These are phyloP conservation scores for Zygosaccharomyces sapae DNA, from an alignment of 1,139 yeast species.

Conservation along the genomic window DNA sequence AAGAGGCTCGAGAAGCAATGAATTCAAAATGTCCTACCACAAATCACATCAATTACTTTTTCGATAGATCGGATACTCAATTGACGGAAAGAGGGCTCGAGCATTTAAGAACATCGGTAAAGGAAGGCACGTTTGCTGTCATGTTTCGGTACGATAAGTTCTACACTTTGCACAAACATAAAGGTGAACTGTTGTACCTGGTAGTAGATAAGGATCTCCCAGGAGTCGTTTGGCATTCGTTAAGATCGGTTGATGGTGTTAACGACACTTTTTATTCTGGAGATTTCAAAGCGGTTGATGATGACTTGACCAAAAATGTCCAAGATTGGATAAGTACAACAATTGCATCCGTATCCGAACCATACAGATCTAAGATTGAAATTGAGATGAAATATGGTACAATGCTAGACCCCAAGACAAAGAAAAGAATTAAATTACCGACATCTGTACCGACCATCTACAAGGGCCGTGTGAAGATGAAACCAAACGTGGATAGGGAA, in stretches of 20 bases:
- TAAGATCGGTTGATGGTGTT: slow-evolving; percentile 60
- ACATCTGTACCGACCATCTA: not conserved
- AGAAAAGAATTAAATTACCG: not conserved
- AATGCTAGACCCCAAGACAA: slow-evolving; percentile 2
- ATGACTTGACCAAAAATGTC: not conserved
- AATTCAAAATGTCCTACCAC: slow-evolving; percentile 32
- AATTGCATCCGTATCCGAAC: not conserved
- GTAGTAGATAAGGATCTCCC: slow-evolving; percentile 56
- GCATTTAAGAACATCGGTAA: slow-evolving; percentile 42
- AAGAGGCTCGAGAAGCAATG: slow-evolving; percentile 43
- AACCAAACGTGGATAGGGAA: slow-evolving; percentile 1
- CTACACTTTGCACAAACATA: slow-evolving; percentile 57
- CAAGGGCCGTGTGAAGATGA: slow-evolving; percentile 2
- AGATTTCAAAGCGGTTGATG: slow-evolving; percentile 38
- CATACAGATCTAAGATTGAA: slow-evolving; percentile 4
- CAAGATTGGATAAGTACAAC: slow-evolving; percentile 2
- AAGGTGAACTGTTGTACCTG: slow-evolving; percentile 51
- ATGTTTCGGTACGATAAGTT: slow-evolving; percentile 84
- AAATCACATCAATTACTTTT: slow-evolving; percentile 35
- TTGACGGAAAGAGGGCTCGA: slow-evolving; percentile 62
- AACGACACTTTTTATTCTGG: slow-evolving; percentile 67
- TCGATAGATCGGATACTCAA: slow-evolving; percentile 58
- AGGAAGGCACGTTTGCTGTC: slow-evolving; percentile 52
- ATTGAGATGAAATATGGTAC: slow-evolving; percentile 4
- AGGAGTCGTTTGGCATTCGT: slow-evolving; percentile 70